Evolutionary conservation across 805 yeast genomes (phyloP).

Genomic region (Zygosaccharomyces lentus): DNA sequence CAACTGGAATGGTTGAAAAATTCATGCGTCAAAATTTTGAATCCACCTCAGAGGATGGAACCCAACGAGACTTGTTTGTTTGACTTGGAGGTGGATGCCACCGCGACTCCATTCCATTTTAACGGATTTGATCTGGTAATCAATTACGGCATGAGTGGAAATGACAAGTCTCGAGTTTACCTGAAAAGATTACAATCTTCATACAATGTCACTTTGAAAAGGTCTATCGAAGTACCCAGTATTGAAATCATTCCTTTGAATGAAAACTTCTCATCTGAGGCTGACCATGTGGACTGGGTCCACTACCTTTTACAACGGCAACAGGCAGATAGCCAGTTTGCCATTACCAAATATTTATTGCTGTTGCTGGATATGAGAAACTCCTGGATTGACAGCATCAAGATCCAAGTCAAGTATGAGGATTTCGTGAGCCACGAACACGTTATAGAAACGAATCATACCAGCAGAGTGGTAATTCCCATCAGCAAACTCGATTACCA

Average conservation of each 20-base stretch:
- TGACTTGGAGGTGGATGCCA: conserved; percentile 25
- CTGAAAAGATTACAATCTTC: conserved; percentile 26
- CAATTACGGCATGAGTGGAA: conserved; percentile 28
- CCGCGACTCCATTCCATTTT: conserved; percentile 23
- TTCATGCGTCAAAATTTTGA: conserved; percentile 17
- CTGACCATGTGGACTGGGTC: conserved; percentile 28
- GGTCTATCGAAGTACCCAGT: conserved; percentile 64
- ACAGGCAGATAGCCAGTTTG: conserved; percentile 18
- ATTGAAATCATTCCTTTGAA: conserved; percentile 63
- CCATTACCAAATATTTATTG: conserved; percentile 52
- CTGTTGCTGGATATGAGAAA: conserved; percentile 75
- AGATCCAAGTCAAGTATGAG: conserved; percentile 35
- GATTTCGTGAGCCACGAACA: conserved; percentile 23
- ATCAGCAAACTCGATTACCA: conserved; percentile 48
- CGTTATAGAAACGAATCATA: conserved; percentile 41
- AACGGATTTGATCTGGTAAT: conserved; percentile 23
- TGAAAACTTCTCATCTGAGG: conserved; percentile 27
- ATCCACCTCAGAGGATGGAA: conserved; percentile 20
- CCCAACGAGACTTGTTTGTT: conserved; percentile 25
- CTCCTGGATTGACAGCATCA: conserved; percentile 62
- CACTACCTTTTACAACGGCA: conserved; percentile 22
- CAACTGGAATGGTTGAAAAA: conserved; percentile 25
- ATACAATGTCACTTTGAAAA: conserved; percentile 39
- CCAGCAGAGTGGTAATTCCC: conserved; percentile 67
- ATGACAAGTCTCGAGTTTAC: conserved; percentile 16